These are phyloP conservation scores for Geotrichum europaeum DNA, from an alignment of 1,139 yeast genomes.

Conservation along the genomic window DNA sequence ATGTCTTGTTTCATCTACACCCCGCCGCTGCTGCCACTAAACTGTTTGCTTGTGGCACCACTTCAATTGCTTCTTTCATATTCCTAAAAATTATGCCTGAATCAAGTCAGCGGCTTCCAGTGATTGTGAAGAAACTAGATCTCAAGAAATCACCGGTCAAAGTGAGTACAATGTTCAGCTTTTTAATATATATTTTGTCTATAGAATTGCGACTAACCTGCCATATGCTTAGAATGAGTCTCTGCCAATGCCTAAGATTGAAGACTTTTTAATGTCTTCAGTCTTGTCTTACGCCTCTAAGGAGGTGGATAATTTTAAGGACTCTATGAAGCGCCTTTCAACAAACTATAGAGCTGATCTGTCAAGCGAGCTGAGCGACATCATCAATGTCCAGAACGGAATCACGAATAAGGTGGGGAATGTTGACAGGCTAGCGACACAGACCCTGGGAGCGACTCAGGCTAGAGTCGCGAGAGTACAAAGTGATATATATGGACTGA, in stretches of 20 bases:
- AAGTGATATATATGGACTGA: slow-evolving; percentile 15
- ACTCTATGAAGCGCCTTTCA: slow-evolving; percentile 17
- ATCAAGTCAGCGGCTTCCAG: slow-evolving; percentile 7
- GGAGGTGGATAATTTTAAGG: slow-evolving; percentile 18
- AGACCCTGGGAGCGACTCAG: slow-evolving; percentile 20
- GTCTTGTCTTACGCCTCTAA: slow-evolving; percentile 3
- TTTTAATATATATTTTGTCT: background rate
- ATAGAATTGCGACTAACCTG: slow-evolving; percentile 4
- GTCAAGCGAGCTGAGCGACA: slow-evolving; percentile 20
- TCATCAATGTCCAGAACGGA: slow-evolving; percentile 18
- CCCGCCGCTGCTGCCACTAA: background rate
- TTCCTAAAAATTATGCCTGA: background rate
- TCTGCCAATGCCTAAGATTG: slow-evolving; percentile 19
- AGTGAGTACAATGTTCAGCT: background rate
- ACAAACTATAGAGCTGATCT: slow-evolving; percentile 20
- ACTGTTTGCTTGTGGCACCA: background rate
- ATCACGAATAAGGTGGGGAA: slow-evolving; percentile 21
- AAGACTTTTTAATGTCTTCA: slow-evolving; percentile 20
- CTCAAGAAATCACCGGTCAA: background rate
- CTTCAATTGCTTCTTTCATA: background rate
- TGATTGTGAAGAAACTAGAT: slow-evolving; percentile 14
- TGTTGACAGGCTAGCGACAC: slow-evolving; percentile 22
- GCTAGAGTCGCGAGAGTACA: slow-evolving; percentile 17
- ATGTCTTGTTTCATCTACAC: background rate
- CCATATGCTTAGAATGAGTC: slow-evolving; percentile 6